These are phyloP conservation scores for Penicillium sp. DNA, from an alignment of 2,329 filamentous ascomycete genomes.

Conservation along the genomic window DNA sequence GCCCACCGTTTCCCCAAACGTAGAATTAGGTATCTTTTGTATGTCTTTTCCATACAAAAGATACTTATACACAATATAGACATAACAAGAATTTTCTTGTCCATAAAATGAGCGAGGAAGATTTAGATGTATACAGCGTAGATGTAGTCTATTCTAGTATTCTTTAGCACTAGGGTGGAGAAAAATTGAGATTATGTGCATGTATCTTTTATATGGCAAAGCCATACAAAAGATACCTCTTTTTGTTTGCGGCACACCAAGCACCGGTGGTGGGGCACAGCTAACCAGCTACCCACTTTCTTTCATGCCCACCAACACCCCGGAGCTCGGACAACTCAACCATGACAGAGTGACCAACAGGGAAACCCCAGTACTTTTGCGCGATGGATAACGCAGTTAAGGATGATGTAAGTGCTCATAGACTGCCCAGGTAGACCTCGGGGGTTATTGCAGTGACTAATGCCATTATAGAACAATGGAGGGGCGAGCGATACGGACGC, in stretches of 20 bases:
- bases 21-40: too few species aligned
- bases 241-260: background rate
- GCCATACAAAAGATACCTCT: background rate
- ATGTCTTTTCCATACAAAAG: too few species aligned
- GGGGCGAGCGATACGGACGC: slow-evolving; percentile 36
- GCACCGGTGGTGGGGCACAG: background rate
- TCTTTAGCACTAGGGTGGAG: too few species aligned
- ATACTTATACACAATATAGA: too few species aligned
- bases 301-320: slow-evolving; percentile 7
- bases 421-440: background rate
- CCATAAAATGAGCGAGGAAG: too few species aligned
- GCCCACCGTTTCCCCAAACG: background rate
- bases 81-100: too few species aligned
- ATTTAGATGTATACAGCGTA: too few species aligned
- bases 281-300: slow-evolving; percentile 16
- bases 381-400: slow-evolving; percentile 17
- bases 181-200: too few species aligned
- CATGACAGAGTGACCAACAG: slow-evolving; percentile 15
- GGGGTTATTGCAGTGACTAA: slow-evolving; percentile 7
- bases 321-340: slow-evolving; percentile 2
- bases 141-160: too few species aligned
- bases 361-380: slow-evolving; percentile 5
- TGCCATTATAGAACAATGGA: slow-evolving; percentile 27
- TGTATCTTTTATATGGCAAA: background rate
- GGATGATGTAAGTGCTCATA: slow-evolving; percentile 21